These are phyloP conservation scores for Arthroderma sp. DNA, from an alignment of 2,329 filamentous ascomycete species.

Conservation along the genomic window DNA sequence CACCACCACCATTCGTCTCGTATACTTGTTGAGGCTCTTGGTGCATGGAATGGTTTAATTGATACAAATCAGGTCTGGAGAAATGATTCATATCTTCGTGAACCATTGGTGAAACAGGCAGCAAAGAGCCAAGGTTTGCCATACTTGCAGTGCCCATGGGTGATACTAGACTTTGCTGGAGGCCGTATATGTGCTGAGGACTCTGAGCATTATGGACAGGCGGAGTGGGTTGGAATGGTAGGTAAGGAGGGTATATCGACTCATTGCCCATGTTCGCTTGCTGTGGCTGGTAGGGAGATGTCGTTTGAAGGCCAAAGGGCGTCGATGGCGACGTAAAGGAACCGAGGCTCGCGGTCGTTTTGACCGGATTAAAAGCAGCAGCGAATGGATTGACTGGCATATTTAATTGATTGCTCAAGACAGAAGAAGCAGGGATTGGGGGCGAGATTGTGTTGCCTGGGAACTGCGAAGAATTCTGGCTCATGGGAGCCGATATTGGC, in stretches of 20 bases:
- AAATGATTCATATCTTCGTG: constrained; percentile 35
- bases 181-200: constrained; percentile 31
- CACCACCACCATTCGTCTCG: constrained; percentile 2
- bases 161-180: constrained; percentile 35
- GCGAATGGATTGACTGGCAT: constrained; percentile 51
- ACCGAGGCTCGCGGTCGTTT: constrained; percentile 49
- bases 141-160: constrained; percentile 43
- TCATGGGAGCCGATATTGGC: constrained; percentile 48
- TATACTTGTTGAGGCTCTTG: constrained; percentile 10
- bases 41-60: constrained; percentile 8
- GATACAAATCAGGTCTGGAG: constrained; percentile 8
- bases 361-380: constrained; percentile 44
- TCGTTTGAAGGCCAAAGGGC: constrained; percentile 44
- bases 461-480: constrained; percentile 60
- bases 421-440: constrained; percentile 65
- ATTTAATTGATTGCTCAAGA: constrained; percentile 53
- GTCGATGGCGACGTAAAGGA: constrained; percentile 61
- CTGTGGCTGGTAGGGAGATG: constrained; percentile 17
- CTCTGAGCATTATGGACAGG: constrained; percentile 30
- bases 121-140: constrained; percentile 33
- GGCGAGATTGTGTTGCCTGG: constrained; percentile 67
- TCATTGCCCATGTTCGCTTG: constrained; percentile 41
- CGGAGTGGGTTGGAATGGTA: constrained; percentile 50
- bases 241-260: constrained; percentile 53
- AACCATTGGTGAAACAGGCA: constrained; percentile 52